Conservation (phyloP, 257 asterid genomes). For the Agastache rugosa region DNA sequence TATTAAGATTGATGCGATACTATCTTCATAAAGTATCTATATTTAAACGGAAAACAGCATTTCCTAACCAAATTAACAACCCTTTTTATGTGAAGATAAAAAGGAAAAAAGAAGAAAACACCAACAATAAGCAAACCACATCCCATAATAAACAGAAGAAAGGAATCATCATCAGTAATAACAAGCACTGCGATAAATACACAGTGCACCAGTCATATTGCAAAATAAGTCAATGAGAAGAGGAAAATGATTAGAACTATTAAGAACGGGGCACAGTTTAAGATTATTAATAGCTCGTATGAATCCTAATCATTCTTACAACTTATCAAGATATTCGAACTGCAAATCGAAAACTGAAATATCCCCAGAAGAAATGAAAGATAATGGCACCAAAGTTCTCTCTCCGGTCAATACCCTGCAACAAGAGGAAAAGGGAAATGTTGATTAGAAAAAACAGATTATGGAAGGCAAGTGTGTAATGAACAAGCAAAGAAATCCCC, state of each 20-base stretch:
- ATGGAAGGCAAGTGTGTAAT: not conserved
- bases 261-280: not conserved
- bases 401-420: conserved; percentile 30
- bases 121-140: not conserved
- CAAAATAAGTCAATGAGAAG: not conserved
- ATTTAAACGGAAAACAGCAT: too few relatives aligned
- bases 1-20: too few relatives aligned
- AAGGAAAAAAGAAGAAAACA: too few relatives aligned
- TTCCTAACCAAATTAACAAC: too few relatives aligned
- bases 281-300: conserved; percentile 23
- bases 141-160: not conserved
- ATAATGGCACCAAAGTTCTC: not conserved
- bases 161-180: not conserved
- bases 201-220: not conserved
- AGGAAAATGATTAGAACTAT: not conserved
- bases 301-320: conserved; percentile 33
- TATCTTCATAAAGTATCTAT: too few relatives aligned
- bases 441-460: not conserved
- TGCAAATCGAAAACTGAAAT: not conserved
- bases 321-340: conserved; percentile 6
- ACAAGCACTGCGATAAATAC: not conserved
- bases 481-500: not conserved
- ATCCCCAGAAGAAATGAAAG: not conserved
- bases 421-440: not conserved
- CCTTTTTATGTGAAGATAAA: too few relatives aligned